A percentile compares a stretch with the other conserved stretches of the same genome.
Evolutionary conservation across 495 filamentous ascomycete genomes (phyloP).

Genomic region (Physcia stellaris): DNA sequence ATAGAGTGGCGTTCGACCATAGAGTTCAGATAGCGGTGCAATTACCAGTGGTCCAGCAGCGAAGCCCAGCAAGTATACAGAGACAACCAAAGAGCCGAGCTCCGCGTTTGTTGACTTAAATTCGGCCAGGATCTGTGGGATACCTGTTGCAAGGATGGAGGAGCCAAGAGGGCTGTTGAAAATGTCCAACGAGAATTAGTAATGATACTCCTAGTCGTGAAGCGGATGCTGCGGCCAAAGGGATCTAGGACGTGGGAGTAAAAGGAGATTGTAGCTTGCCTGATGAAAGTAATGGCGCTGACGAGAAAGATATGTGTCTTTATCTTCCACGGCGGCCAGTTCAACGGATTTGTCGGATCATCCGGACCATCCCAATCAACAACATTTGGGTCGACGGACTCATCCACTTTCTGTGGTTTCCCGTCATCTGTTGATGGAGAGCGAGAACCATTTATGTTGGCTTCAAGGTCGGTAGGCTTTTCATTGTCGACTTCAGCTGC

Average conservation of each 20-base stretch:
- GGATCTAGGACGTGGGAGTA: neutral
- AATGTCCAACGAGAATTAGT: too few relatives aligned
- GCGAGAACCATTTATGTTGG: constrained; percentile 1
- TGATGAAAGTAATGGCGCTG: constrained; percentile 42
- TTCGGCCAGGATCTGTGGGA: constrained; percentile 50
- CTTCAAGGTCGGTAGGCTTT: constrained; percentile 6
- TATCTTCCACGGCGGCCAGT: constrained; percentile 42
- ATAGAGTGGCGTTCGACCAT: constrained; percentile 64
- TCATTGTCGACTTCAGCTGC: too few relatives aligned
- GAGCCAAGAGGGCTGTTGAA: too few relatives aligned
- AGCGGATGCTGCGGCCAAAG: too few relatives aligned
- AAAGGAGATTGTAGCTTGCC: constrained; percentile 17
- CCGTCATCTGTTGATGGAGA: neutral
- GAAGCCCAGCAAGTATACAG: constrained; percentile 55
- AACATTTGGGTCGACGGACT: constrained; percentile 15
- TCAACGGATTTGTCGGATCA: constrained; percentile 45
- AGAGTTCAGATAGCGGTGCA: constrained; percentile 67
- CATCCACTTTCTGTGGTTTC: constrained; percentile 7
- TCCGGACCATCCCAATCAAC: constrained; percentile 40
- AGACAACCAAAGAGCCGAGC: constrained; percentile 59
- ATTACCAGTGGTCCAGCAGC: constrained; percentile 60
- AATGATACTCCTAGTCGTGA: too few relatives aligned
- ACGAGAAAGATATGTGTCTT: constrained; percentile 30
- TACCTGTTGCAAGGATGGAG: too few relatives aligned
- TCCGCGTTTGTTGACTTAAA: constrained; percentile 43